These are phyloP conservation scores for Marasmius sp. DNA, from an alignment of 1,284 basidiomycete genomes.

Conservation along the genomic window DNA sequence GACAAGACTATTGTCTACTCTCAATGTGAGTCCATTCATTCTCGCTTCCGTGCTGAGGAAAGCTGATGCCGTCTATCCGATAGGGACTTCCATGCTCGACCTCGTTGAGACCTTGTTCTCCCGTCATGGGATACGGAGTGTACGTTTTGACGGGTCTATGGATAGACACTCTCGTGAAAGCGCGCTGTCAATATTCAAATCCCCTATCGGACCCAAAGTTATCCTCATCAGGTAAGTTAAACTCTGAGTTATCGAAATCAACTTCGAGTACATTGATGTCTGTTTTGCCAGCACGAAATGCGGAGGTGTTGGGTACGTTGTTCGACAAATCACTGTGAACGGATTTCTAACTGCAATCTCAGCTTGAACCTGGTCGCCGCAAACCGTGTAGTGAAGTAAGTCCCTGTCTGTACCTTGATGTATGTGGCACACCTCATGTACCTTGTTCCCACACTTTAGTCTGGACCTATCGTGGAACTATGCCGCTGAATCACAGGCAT, in stretches of 20 bases:
- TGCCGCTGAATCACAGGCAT: slow-evolving; percentile 67
- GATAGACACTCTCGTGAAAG: slow-evolving; percentile 48
- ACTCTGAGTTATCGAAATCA: neutral
- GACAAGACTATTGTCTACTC: slow-evolving; percentile 73
- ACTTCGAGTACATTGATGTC: neutral
- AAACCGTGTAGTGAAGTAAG: slow-evolving; percentile 67
- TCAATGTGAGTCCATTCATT: slow-evolving; percentile 50
- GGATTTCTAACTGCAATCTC: neutral
- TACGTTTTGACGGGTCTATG: slow-evolving; percentile 70
- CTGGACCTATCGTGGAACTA: slow-evolving; percentile 75
- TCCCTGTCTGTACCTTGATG: neutral
- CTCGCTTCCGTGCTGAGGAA: neutral
- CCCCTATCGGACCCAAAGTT: slow-evolving; percentile 52
- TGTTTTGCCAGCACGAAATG: slow-evolving; percentile 52
- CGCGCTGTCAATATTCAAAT: slow-evolving; percentile 51
- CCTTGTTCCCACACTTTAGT: slow-evolving; percentile 27
- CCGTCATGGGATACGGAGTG: slow-evolving; percentile 54
- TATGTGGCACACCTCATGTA: slow-evolving; percentile 1
- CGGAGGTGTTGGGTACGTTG: slow-evolving; percentile 59
- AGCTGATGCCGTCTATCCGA: slow-evolving; percentile 1
- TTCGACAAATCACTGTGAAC: neutral
- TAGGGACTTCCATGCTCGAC: slow-evolving; percentile 74
- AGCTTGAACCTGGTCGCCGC: slow-evolving; percentile 62
- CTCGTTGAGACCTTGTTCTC: slow-evolving; percentile 57
- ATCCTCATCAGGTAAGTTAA: slow-evolving; percentile 57